Evolutionary conservation across 2,329 filamentous ascomycete species (phyloP), one percentile per base, ranked within the genome.

Genomic region (Cladosporium sp.): DNA sequence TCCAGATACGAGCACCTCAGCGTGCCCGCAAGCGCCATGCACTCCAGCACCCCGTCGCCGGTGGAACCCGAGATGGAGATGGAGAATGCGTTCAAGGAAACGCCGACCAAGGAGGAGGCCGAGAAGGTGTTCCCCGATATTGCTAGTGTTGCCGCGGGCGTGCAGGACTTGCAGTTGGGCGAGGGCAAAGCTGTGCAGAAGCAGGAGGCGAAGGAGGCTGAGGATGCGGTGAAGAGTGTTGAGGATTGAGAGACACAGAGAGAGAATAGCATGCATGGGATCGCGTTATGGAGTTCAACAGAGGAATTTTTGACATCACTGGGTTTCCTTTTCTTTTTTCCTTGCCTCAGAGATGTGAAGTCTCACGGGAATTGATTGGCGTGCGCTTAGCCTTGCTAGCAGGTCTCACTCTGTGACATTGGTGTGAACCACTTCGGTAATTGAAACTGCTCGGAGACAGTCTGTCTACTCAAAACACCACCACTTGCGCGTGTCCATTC

Each of bases 211-310:
- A 72, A 71, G 32, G 71, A 74, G 44, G 70, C 65, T 2, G 72
- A 71, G n/a, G 69, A 73, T 64, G 78, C 77, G 1, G 72, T 73
- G 11, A 74, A 74, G 63, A 79, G 77, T 64, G 78, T 79, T 4
- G 73, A 79, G 64, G 78, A 80, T 62, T 80, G 60, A 71, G 26
- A 7, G 55, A 36, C 7, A n/a, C 30, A 54, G 24, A 30, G 14
- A n/a, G 51, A 5, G 18, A 32, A 4, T 30, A 32, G 7, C 26
- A 30, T 18, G n/a, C 41, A 47, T 47, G 41, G 41, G n/a, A 24
- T 21, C 12, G 7, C 41, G 8, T 47, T 21, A 47, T 4, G n/a
- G 41, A 47, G 41, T 47, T 21, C 8, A 47, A 47, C n/a, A 47
- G 41, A 47, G 41, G 41, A 47, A 11, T 21, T 21, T 47, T 12